Conservation (phyloP, 2,329 filamentous ascomycete species). For the Fulvia fulva region DNA sequence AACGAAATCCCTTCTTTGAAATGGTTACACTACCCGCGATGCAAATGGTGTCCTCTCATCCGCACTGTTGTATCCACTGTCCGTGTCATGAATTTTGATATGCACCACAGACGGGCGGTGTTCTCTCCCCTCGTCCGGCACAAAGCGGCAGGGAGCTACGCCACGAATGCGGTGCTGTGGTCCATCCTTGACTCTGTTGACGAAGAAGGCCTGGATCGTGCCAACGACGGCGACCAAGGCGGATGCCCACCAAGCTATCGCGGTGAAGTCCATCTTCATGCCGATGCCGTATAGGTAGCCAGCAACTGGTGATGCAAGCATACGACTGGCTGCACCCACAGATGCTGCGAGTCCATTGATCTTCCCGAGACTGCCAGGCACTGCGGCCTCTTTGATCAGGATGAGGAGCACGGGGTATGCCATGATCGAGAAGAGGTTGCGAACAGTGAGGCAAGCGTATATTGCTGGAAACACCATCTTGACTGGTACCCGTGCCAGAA, state of each 20-base stretch:
- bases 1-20: background rate
- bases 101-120: conserved; percentile 24
- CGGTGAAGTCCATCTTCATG: conserved; percentile 54
- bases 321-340: conserved; percentile 67
- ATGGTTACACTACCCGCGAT: background rate
- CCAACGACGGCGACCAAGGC: conserved; percentile 54
- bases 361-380: conserved; percentile 59
- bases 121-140: conserved; percentile 21
- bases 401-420: conserved; percentile 66
- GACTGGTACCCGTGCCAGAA: conserved; percentile 56
- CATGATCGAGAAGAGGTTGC: conserved; percentile 66
- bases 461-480: conserved; percentile 57
- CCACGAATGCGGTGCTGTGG: conserved; percentile 27
- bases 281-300: conserved; percentile 64
- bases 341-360: conserved; percentile 71
- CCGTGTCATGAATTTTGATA: conserved; percentile 24
- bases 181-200: conserved; percentile 48
- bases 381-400: conserved; percentile 67
- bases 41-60: conserved; percentile 25
- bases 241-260: conserved; percentile 61
- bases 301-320: conserved; percentile 63
- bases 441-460: conserved; percentile 61
- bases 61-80: conserved; percentile 21
- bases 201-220: conserved; percentile 53
- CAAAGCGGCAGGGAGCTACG: conserved; percentile 27